Percentiles rank a stretch among this genome's conserved stretches.
These are phyloP conservation scores for Globisporangium acanthophoron DNA, from an alignment of 352 stramenopile genomes.

Conservation along the genomic window DNA sequence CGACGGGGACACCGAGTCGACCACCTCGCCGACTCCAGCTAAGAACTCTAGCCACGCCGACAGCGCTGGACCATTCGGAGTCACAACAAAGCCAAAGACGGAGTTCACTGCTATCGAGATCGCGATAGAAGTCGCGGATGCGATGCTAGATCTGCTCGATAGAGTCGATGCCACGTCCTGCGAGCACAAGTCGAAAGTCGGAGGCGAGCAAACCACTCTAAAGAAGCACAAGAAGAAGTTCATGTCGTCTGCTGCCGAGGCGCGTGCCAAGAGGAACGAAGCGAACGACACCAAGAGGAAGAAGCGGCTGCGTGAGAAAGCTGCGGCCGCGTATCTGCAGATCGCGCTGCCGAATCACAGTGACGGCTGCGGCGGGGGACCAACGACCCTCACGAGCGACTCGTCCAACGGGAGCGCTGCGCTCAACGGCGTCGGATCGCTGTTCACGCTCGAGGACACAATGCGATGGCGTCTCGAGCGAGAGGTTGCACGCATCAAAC, in stretches of 20 bases:
- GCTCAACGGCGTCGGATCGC: constrained; percentile 19
- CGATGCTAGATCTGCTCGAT: constrained; percentile 33
- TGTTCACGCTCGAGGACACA: constrained; percentile 53
- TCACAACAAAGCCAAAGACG: constrained; percentile 3
- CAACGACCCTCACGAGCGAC: not conserved
- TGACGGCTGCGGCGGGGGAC: not conserved
- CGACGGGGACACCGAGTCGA: constrained; percentile 3
- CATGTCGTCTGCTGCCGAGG: constrained; percentile 42
- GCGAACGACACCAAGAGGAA: constrained; percentile 31
- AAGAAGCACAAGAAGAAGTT: constrained; percentile 34
- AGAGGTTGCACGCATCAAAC: constrained; percentile 33
- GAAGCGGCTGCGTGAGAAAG: constrained; percentile 30
- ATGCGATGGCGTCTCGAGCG: constrained; percentile 35
- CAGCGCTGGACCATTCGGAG: too few species aligned
- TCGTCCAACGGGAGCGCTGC: not conserved
- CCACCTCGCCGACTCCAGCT: not conserved
- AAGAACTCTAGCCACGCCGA: not conserved
- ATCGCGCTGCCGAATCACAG: constrained; percentile 18
- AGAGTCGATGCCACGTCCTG: not conserved
- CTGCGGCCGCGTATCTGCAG: constrained; percentile 33
- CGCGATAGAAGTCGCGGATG: constrained; percentile 42
- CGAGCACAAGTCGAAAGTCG: not conserved
- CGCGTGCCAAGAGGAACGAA: constrained; percentile 37
- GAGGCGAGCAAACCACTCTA: constrained; percentile 8
- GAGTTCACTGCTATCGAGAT: constrained; percentile 30